Base-by-base conservation (phyloP, 2,329 filamentous ascomycete genomes). In the Aspergillus ustus region DNA sequence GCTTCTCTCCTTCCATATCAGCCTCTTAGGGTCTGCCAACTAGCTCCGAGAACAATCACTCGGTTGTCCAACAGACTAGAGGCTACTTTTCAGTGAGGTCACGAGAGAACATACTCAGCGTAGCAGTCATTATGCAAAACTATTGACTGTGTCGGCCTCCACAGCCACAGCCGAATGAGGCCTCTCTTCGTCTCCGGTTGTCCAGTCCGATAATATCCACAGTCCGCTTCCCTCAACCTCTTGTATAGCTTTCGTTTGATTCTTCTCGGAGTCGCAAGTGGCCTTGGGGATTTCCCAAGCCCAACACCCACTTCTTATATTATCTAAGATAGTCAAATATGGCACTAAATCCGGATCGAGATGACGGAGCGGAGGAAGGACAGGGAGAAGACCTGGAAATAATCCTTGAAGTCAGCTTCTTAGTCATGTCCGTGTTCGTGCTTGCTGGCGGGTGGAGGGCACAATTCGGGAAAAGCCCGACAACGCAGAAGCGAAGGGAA, bases 101-200 rank as follows among this genome's bases (percentile, higher is more conserved):
- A 45, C 31, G 61, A 61, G 66, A 68, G 63, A 64, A 78, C 77
- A 72, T 79, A 79, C 77, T 78, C 74, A 79, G 66, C 67, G 76
- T 78, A 71, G 77, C 75, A 72, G 77, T 74, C 77, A 79, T 79
- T 57, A 67, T 78, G 74, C 69, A 69, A 67, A 65, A 62, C 62
- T 70, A 64, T 70, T 63, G 66, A 63, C 67, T 61, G 65, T 70
- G 57, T 67, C 63, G 50, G 64, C 64, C 62, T 67, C 70, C 69
- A 70, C 72, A 68, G 66, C 70, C 69, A 70, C 70, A 67, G 67
- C 65, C 70, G 54, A 64, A 60, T 51, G 37, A 61, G 65, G 62
- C 61, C 64, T 63, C 57, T 61, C 62, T 58, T 65, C 66, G 60
- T 58, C 45, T 57, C 56, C 25, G 9, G 31, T 28, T 59, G 45